These are phyloP conservation scores for Pleurotus cornucopiae DNA, from an alignment of 768 basidiomycete genomes.

Conservation along the genomic window DNA sequence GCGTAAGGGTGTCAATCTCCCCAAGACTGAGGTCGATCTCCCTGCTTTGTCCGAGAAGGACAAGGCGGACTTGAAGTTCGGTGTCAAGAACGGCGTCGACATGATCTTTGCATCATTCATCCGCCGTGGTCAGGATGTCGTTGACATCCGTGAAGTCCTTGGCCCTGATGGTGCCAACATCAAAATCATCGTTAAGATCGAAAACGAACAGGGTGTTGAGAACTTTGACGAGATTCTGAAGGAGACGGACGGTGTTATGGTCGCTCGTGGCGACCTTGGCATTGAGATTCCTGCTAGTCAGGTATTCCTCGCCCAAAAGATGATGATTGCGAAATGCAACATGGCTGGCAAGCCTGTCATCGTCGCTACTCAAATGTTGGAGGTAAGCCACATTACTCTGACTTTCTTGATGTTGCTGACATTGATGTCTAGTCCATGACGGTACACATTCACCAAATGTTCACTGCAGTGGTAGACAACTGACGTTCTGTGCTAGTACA, in stretches of 20 bases:
- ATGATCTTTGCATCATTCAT: slow-evolving; percentile 99
- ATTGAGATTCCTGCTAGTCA: slow-evolving; percentile 99
- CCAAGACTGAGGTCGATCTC: slow-evolving; percentile 96
- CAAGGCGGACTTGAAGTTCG: slow-evolving; percentile 91
- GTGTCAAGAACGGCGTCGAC: slow-evolving; percentile 97
- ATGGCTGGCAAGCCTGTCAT: slow-evolving; percentile 97
- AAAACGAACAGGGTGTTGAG: slow-evolving; percentile 97
- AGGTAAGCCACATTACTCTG: slow-evolving; percentile 42
- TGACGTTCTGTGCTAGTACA: slow-evolving; percentile 56
- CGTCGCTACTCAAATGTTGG: slow-evolving; percentile 99
- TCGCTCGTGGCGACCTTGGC: slow-evolving; percentile 97
- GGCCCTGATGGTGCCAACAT: slow-evolving; percentile 93
- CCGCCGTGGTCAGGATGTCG: slow-evolving; percentile 90
- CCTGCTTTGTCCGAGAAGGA: slow-evolving; percentile 98
- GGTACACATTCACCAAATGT: slow-evolving; percentile 34
- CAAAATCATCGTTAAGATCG: slow-evolving; percentile 99
- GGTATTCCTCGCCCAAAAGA: slow-evolving; percentile 99
- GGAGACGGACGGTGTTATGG: slow-evolving; percentile 98
- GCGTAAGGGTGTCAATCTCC: slow-evolving; percentile 98
- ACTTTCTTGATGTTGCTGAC: neutral
- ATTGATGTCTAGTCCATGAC: slow-evolving; percentile 75
- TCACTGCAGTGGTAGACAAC: neutral
- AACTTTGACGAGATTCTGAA: slow-evolving; percentile 99
- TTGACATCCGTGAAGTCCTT: slow-evolving; percentile 88
- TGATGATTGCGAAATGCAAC: slow-evolving; percentile 99